These are phyloP conservation scores for Fraxinus latifolia DNA, from an alignment of 305 asterid species.

Conservation along the genomic window DNA sequence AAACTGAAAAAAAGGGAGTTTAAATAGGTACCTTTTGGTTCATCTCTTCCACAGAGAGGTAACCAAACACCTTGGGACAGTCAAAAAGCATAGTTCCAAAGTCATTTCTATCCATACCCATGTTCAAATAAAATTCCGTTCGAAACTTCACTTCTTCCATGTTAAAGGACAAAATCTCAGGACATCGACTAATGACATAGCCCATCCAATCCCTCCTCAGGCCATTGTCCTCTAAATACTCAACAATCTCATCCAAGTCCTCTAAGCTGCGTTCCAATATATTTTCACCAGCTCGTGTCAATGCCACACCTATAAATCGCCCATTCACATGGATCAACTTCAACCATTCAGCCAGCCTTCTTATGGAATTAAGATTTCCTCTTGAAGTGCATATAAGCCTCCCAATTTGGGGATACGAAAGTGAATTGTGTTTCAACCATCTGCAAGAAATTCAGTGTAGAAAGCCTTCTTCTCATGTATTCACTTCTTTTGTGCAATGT, in stretches of 20 bases:
- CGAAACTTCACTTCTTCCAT: slow-evolving; percentile 64
- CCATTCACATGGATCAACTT: slow-evolving; percentile 70
- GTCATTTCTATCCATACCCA: slow-evolving; percentile 78
- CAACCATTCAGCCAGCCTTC: slow-evolving; percentile 67
- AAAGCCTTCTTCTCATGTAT: neutral
- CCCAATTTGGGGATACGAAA: slow-evolving; percentile 86
- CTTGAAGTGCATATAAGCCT: slow-evolving; percentile 66
- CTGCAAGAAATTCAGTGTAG: slow-evolving; percentile 35
- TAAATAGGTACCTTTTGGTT: slow-evolving; percentile 62
- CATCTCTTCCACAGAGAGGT: slow-evolving; percentile 84
- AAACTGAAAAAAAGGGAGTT: neutral
- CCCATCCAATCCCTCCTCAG: slow-evolving; percentile 91
- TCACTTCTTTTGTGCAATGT: neutral
- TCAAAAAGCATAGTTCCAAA: slow-evolving; percentile 94
- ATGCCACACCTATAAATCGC: slow-evolving; percentile 69
- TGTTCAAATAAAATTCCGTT: slow-evolving; percentile 57
- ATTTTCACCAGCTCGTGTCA: slow-evolving; percentile 55
- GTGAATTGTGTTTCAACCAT: slow-evolving; percentile 88
- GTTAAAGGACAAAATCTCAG: slow-evolving; percentile 68
- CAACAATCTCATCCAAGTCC: slow-evolving; percentile 59
- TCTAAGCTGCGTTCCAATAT: slow-evolving; percentile 47
- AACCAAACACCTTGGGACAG: slow-evolving; percentile 83
- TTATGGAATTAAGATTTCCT: slow-evolving; percentile 59
- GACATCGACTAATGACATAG: slow-evolving; percentile 72
- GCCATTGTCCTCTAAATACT: slow-evolving; percentile 64